Evolutionary conservation across 306 rosid species (phyloP).

Genomic region (Pyrus bretschneideri): DNA sequence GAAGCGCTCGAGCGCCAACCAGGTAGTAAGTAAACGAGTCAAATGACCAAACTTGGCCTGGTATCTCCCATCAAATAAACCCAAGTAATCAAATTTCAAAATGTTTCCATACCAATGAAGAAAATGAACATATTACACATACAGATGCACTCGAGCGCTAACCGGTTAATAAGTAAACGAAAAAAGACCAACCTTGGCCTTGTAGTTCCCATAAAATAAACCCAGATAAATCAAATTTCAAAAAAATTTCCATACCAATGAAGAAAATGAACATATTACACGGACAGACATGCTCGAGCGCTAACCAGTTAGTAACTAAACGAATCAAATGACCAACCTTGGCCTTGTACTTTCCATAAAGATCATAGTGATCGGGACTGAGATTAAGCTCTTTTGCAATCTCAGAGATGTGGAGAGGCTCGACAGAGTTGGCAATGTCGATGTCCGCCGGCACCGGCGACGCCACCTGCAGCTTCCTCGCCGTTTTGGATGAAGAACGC

Average conservation of each 20-base stretch:
- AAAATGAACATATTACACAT: neutral
- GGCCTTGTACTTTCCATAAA: slow-evolving; percentile 89
- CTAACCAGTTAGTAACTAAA: neutral
- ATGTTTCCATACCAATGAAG: neutral
- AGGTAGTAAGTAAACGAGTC: neutral
- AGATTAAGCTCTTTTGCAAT: slow-evolving; percentile 73
- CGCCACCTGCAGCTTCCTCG: slow-evolving; percentile 65
- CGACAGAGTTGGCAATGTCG: slow-evolving; percentile 76
- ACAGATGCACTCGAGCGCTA: neutral
- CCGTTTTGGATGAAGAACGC: slow-evolving; percentile 45
- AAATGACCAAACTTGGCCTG: slow-evolving; percentile 57
- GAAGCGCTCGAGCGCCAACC: neutral
- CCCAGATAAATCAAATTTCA: too few relatives aligned
- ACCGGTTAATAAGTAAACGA: neutral
- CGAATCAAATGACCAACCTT: slow-evolving; percentile 36
- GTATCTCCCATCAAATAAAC: slow-evolving; percentile 49
- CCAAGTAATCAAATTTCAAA: neutral
- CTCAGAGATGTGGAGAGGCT: slow-evolving; percentile 73
- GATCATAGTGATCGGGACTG: slow-evolving; percentile 70
- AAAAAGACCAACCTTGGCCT: slow-evolving; percentile 57
- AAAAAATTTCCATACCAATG: neutral
- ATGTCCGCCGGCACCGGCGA: slow-evolving; percentile 97
- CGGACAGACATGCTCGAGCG: neutral
- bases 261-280: neutral
- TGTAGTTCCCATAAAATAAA: slow-evolving; percentile 66